Conservation (phyloP, 306 rosid species). For the Vachellia collinsii region DNA sequence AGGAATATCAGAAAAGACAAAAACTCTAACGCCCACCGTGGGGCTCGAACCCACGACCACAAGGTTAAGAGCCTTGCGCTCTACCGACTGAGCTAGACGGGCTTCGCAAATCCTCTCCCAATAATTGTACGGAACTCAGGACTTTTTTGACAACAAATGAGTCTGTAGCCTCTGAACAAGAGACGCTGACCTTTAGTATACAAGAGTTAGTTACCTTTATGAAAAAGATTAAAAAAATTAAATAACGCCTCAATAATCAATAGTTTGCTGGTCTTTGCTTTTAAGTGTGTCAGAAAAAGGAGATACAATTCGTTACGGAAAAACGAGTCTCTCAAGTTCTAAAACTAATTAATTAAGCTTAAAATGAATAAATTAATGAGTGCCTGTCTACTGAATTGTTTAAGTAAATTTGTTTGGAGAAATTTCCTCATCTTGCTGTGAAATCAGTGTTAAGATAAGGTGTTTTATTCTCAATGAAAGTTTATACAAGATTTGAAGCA, state of each 20-base stretch:
- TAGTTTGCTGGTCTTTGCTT: not conserved
- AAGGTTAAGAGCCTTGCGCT: constrained; percentile 26
- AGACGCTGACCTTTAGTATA: not conserved
- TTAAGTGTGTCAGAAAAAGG: not conserved
- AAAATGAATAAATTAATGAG: not conserved
- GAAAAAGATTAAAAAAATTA: too few relatives aligned
- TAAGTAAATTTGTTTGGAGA: not conserved
- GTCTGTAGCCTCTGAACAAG: not conserved
- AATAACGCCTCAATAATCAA: too few relatives aligned
- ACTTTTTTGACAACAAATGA: too few relatives aligned
- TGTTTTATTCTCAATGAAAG: not conserved
- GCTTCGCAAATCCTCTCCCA: too few relatives aligned
- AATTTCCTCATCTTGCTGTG: not conserved
- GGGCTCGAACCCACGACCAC: constrained; percentile 29
- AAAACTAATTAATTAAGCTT: not conserved
- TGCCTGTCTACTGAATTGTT: not conserved
- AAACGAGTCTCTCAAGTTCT: not conserved
- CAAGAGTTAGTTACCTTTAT: too few relatives aligned
- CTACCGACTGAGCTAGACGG: constrained; percentile 30
- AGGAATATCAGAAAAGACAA: not conserved
- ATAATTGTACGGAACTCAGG: too few relatives aligned
- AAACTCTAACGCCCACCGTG: not conserved
- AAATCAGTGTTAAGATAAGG: not conserved
- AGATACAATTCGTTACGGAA: not conserved
- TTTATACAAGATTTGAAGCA: not conserved